Evolutionary conservation across 139 green algal species (phyloP), one percentile per base, ranked within the genome.

Genomic region (Picochlorum costavermella): DNA sequence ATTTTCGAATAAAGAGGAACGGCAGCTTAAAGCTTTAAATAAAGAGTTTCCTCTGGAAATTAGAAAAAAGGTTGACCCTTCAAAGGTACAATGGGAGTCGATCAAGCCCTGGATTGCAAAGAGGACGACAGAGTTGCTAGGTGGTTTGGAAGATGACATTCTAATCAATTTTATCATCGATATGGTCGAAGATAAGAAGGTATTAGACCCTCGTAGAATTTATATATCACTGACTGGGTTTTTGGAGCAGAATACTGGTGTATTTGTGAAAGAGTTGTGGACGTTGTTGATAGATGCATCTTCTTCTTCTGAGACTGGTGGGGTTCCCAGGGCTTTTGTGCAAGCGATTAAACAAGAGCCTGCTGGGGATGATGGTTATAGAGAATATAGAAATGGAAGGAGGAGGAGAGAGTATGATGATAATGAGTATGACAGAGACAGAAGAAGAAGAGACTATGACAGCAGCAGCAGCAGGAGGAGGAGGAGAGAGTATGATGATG

Each of bases 261-360:
- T 92, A 2, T 97, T 97, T 67, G 87, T 89, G 70, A 93, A 92
- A 84, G 89, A 96, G 84, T 81, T 95, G 49, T 95, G 87, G 89
- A 50, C 56, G 11, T 76, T 95, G 74, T 78, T 96, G 63, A 60
- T 80, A 29, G 87, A 75, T 56, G 90, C 90, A 30, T 72, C 71
- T 58, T 45, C 71, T 58, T 45, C 75, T 33, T 89, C 75, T 29
- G 49, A 63, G n/a, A 86, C 61, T 30, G 84, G 86, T 30, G 84
- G 86, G 59, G 86, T 96, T 23, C 89, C 90, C 2, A 82, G 93
- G 70, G 36, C 77, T 50, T 87, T 96, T 64, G 67, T 95, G 59
- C 86, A 95, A 12, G 83, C 80, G 20, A 84, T 94, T 75, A 77
- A 71, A 55, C 81, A 83, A 48, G 75, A 90, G 72, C 20, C n/a